Evolutionary conservation across 129 eudicot genomes (phyloP).

Genomic region (Saposhnikovia divaricata): DNA sequence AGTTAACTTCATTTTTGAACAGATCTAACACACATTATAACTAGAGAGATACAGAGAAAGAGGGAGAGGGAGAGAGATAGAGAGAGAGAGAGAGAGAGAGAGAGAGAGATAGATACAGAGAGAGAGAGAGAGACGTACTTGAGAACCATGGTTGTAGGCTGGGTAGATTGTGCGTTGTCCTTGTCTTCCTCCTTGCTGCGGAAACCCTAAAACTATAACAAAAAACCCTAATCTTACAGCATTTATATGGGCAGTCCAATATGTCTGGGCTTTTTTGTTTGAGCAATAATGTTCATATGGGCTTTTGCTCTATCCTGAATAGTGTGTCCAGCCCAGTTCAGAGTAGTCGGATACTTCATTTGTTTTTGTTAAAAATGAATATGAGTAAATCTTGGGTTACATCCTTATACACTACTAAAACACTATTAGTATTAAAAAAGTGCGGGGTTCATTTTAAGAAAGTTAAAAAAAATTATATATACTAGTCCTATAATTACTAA

Average conservation of each 20-base stretch:
- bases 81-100: neutral
- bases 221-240: neutral
- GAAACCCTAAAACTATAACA: constrained; percentile 3
- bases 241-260: neutral
- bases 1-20: neutral
- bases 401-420: no score
- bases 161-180: neutral
- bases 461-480: no score
- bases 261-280: neutral
- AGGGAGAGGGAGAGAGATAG: neutral
- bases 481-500: no score
- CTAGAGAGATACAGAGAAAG: neutral
- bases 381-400: no score
- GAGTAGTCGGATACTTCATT: neutral
- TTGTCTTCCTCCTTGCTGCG: neutral
- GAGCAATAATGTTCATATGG: neutral
- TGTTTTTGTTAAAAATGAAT: no score
- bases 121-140: constrained; percentile 5
- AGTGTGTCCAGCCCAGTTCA: neutral
- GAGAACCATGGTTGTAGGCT: constrained; percentile 6
- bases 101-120: neutral
- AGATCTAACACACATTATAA: neutral
- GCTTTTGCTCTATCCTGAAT: neutral
- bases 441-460: no score
- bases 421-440: no score